phyloP scores from a whole-genome alignment of 768 basidiomycete species.

The Hydnomerulius pinastri region DNA sequence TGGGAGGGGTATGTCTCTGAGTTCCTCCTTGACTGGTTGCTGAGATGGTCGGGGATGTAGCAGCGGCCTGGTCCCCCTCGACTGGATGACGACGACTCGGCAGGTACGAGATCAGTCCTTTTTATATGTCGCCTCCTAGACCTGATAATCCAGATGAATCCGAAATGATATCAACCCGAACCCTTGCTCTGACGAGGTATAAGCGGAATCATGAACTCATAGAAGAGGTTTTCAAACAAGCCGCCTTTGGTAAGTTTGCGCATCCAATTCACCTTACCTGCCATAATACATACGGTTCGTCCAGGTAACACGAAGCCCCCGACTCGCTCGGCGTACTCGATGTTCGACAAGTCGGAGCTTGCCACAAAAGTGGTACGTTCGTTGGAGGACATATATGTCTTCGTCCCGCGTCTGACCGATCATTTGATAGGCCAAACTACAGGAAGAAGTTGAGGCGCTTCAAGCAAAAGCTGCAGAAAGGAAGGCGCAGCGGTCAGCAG shows the following conservation, averaged over 20 bases:
- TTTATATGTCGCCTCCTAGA: neutral
- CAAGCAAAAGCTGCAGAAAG: conserved; percentile 51
- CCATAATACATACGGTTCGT: neutral
- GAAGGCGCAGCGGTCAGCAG: conserved; percentile 32
- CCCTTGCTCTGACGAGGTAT: conserved; percentile 71
- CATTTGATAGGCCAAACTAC: conserved; percentile 50
- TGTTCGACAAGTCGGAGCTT: conserved; percentile 59
- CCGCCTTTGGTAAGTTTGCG: conserved; percentile 53
- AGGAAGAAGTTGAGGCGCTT: conserved; percentile 58
- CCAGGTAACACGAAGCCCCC: conserved; percentile 48
- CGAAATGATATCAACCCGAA: conserved; percentile 71
- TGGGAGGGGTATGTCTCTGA: conserved; percentile 38
- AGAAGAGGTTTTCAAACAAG: conserved; percentile 78
- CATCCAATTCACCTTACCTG: neutral
- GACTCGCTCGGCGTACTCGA: conserved; percentile 52
- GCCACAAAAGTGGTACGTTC: conserved; percentile 55
- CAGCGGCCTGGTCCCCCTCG: conserved; percentile 35
- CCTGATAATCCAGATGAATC: conserved; percentile 49
- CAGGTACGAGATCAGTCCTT: conserved; percentile 40
- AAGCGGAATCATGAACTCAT: conserved; percentile 82
- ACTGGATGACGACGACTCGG: conserved; percentile 65
- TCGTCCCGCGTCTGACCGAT: neutral
- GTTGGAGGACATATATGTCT: neutral
- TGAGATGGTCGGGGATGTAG: conserved; percentile 8
- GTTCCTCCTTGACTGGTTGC: neutral